A percentile compares a stretch with the other conserved stretches of the same genome.
These are phyloP conservation scores for Cylindrotheca fusiformis DNA, from an alignment of 108 stramenopile genomes.

Conservation along the genomic window DNA sequence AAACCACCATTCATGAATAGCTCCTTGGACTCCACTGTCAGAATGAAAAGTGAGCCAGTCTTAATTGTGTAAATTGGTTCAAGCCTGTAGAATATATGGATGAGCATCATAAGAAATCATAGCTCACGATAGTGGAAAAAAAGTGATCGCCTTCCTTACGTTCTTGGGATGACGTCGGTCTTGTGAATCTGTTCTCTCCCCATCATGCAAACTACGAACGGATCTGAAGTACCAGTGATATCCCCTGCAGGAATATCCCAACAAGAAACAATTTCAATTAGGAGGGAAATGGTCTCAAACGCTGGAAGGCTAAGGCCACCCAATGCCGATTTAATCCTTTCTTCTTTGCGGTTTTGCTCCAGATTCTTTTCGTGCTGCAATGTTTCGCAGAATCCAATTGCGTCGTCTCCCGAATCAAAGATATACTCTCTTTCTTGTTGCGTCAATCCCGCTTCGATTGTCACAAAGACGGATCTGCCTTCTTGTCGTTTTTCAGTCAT, in stretches of 20 bases:
- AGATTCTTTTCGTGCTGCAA: slow-evolving; percentile 41
- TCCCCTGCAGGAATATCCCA: slow-evolving; percentile 59
- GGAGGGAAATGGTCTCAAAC: slow-evolving; percentile 37
- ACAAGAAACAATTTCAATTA: slow-evolving; percentile 77
- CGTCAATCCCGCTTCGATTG: slow-evolving; percentile 23
- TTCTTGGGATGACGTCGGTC: slow-evolving; percentile 45
- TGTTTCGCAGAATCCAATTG: slow-evolving; percentile 34
- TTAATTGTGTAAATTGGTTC: slow-evolving; percentile 79
- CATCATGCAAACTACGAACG: slow-evolving; percentile 48
- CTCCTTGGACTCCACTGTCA: slow-evolving; percentile 44
- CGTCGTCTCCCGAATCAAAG: slow-evolving; percentile 54
- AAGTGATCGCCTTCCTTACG: slow-evolving; percentile 16
- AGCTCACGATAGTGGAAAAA: slow-evolving; percentile 3
- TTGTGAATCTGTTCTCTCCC: slow-evolving; percentile 53
- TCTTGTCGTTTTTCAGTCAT: slow-evolving; percentile 38
- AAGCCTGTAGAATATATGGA: slow-evolving; percentile 18
- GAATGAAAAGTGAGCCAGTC: slow-evolving; percentile 64
- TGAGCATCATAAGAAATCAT: neutral
- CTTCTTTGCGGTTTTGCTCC: slow-evolving; percentile 35
- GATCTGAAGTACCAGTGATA: slow-evolving; percentile 52
- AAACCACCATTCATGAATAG: slow-evolving; percentile 68
- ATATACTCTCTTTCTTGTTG: slow-evolving; percentile 51
- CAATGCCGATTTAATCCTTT: slow-evolving; percentile 34
- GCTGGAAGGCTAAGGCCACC: slow-evolving; percentile 42
- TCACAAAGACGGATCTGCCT: slow-evolving; percentile 22